Conservation (phyloP, 352 stramenopile genomes). For the Pseudoperonospora humuli region DNA sequence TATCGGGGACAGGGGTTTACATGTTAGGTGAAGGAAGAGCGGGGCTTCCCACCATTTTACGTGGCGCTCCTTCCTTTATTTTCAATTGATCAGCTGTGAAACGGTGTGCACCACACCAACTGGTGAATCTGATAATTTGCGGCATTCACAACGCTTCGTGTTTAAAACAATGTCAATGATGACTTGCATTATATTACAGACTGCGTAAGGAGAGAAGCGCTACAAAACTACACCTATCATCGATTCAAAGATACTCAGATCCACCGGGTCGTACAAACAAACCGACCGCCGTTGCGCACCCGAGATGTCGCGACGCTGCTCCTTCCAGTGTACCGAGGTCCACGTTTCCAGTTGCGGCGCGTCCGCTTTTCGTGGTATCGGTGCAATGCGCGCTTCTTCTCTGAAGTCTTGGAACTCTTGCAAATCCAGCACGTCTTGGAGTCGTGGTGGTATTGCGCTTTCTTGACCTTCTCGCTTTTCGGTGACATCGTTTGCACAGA, state of each 20-base stretch:
- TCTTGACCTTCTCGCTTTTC: constrained; percentile 42
- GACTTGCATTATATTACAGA: constrained; percentile 20
- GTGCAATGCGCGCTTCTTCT: constrained; percentile 77
- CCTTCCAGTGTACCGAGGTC: constrained; percentile 67
- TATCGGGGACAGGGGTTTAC: not conserved
- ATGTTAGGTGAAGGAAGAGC: not conserved
- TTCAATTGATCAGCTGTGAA: not conserved
- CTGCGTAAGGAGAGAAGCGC: constrained; percentile 27
- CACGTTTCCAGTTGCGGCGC: constrained; percentile 79
- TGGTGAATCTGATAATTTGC: not conserved
- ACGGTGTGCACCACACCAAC: constrained; percentile 1
- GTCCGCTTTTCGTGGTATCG: constrained; percentile 77
- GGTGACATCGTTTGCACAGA: constrained; percentile 33
- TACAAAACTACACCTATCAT: constrained; percentile 19
- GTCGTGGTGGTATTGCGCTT: constrained; percentile 57
- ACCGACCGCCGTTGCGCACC: constrained; percentile 75
- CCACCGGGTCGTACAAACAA: constrained; percentile 78
- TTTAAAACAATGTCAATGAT: constrained; percentile 31
- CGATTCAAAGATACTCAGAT: constrained; percentile 60
- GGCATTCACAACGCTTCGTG: too few species aligned
- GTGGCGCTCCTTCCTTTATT: constrained; percentile 11
- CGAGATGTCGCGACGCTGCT: constrained; percentile 73
- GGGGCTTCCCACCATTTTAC: constrained; percentile 20
- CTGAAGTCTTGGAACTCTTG: constrained; percentile 75
- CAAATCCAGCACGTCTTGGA: constrained; percentile 80